phyloP scores from a whole-genome alignment of 192 early-diverging fungal genomes.

The Podila epigama region DNA sequence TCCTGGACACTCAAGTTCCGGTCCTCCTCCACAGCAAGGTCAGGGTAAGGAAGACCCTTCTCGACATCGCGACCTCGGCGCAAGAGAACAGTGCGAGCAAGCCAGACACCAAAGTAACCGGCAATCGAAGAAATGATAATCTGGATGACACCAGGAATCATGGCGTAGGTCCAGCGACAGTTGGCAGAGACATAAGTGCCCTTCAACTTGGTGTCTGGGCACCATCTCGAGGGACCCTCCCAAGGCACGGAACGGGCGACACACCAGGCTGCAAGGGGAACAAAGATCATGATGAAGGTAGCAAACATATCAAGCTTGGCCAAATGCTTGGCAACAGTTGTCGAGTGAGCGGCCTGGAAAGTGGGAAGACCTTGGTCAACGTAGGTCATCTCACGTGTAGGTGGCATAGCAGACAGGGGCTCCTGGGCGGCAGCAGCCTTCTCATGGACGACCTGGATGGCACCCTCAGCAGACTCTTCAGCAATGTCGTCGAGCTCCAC shows the following conservation, averaged over 20 bases:
- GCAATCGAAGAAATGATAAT: slow-evolving; percentile 27
- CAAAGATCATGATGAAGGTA: slow-evolving; percentile 28
- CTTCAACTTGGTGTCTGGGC: slow-evolving; percentile 17
- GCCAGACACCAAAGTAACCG: slow-evolving; percentile 42
- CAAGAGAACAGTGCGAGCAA: slow-evolving; percentile 17
- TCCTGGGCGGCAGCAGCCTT: slow-evolving; percentile 3
- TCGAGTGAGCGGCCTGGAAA: slow-evolving; percentile 34
- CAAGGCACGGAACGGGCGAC: slow-evolving; percentile 24
- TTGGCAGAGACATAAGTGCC: slow-evolving; percentile 17
- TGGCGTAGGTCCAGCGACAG: slow-evolving; percentile 43
- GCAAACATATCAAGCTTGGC: slow-evolving; percentile 34
- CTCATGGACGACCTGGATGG: not conserved
- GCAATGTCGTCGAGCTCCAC: slow-evolving; percentile 28
- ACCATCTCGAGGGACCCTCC: slow-evolving; percentile 38
- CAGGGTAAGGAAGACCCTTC: slow-evolving; percentile 34
- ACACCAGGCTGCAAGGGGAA: slow-evolving; percentile 42
- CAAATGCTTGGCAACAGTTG: slow-evolving; percentile 26
- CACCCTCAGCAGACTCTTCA: slow-evolving; percentile 3
- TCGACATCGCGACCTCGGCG: slow-evolving; percentile 43
- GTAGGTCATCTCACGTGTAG: slow-evolving; percentile 41
- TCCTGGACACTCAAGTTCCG: slow-evolving; percentile 20
- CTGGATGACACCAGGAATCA: slow-evolving; percentile 38
- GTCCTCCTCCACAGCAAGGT: slow-evolving; percentile 29
- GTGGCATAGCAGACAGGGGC: slow-evolving; percentile 5
- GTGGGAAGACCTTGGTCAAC: slow-evolving; percentile 32